A percentile compares a stretch with the other conserved stretches of the same genome.
phyloP scores from a whole-genome alignment of 106 monocot species.

The Narthecium ossifragum region DNA sequence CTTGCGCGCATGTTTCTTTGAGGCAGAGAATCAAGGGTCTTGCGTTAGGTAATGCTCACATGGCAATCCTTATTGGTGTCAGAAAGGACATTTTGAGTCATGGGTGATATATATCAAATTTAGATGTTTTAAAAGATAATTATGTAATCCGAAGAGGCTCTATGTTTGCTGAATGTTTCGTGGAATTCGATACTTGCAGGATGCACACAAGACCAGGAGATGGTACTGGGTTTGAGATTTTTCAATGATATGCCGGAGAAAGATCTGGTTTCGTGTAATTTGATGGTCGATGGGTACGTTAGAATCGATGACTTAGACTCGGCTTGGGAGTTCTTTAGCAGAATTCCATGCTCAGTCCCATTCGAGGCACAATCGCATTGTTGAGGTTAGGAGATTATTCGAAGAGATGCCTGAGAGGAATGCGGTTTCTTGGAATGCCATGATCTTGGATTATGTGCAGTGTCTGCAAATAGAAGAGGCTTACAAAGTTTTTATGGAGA shows the following conservation, averaged over 20 bases:
- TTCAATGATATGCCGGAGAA: slow-evolving; percentile 1
- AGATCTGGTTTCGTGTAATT: slow-evolving; percentile 1
- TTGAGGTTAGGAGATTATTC: slow-evolving; percentile 6
- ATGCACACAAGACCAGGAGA: slow-evolving; percentile 8
- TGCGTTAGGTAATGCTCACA: no score
- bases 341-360: slow-evolving; percentile 10
- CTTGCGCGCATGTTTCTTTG: no score
- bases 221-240: not conserved
- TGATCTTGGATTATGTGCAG: slow-evolving; percentile 4
- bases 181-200: slow-evolving; percentile 11
- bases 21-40: no score
- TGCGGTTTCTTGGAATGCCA: slow-evolving; percentile 9
- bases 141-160: no score
- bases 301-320: slow-evolving; percentile 3
- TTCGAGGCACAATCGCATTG: not conserved
- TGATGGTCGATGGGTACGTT: slow-evolving; percentile 10
- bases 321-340: not conserved
- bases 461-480: not conserved
- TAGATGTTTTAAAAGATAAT: no score
- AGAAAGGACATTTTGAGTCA: no score
- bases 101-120: no score
- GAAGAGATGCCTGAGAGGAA: slow-evolving; percentile 11
- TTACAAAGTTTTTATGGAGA: slow-evolving; percentile 3
- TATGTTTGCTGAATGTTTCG: no score
- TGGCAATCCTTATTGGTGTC: no score